These are phyloP conservation scores for Penicillium brasilianum DNA, from an alignment of 2,329 filamentous ascomycete species.

Conservation along the genomic window DNA sequence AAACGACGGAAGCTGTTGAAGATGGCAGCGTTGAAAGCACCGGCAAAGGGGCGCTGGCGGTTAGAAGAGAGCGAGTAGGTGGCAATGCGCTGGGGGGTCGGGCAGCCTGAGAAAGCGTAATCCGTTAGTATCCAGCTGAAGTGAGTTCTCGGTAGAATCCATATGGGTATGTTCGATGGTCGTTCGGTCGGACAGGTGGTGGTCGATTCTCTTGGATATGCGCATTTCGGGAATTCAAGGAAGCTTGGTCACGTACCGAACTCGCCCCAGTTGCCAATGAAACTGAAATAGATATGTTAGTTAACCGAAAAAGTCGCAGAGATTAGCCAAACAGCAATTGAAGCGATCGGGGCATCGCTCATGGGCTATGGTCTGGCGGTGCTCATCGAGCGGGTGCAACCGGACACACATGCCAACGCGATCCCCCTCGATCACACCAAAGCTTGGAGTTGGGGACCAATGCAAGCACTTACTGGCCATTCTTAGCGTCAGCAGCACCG, in stretches of 20 bases:
- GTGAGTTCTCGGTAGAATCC: neutral
- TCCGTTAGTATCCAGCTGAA: neutral
- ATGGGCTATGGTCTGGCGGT: constrained; percentile 3
- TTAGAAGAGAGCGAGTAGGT: constrained; percentile 82
- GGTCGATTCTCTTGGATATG: constrained; percentile 7
- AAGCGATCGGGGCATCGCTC: neutral
- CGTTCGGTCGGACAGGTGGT: constrained; percentile 4
- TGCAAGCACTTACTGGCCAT: constrained; percentile 48
- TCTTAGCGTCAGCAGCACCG: constrained; percentile 48
- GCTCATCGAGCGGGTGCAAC: constrained; percentile 28
- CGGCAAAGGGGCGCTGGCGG: constrained; percentile 85
- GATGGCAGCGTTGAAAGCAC: constrained; percentile 76
- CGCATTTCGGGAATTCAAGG: constrained; percentile 22
- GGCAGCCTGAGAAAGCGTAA: constrained; percentile 35
- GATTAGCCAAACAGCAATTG: neutral
- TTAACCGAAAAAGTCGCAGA: neutral
- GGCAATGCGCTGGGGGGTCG: constrained; percentile 61
- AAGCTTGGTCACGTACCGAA: constrained; percentile 66
- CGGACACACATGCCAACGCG: constrained; percentile 19
- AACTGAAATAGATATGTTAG: constrained; percentile 56
- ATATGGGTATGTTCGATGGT: neutral
- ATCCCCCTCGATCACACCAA: constrained; percentile 7
- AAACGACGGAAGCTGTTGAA: constrained; percentile 95
- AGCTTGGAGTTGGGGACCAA: neutral
- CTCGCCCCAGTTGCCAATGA: constrained; percentile 74